Evolutionary conservation across 2,329 filamentous ascomycete species (phyloP).

Genomic region (Fusarium sp.): DNA sequence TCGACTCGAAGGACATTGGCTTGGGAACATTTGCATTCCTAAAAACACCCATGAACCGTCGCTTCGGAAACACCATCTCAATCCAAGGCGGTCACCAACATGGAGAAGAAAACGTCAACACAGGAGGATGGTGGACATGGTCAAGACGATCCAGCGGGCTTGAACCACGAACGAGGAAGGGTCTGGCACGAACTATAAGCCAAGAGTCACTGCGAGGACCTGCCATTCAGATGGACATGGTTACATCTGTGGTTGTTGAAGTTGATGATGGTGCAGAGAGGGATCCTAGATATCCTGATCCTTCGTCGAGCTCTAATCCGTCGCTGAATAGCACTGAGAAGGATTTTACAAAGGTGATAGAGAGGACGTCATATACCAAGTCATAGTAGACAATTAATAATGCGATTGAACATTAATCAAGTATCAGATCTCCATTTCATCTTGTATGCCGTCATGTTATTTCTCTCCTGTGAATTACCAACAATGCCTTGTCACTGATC

Average conservation of each 20-base stretch:
- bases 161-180: slow-evolving; percentile 16
- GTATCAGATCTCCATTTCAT: not conserved
- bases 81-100: slow-evolving; percentile 45
- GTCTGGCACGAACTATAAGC: slow-evolving; percentile 40
- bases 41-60: slow-evolving; percentile 50
- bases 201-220: slow-evolving; percentile 49
- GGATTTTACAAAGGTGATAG: slow-evolving; percentile 22
- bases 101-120: slow-evolving; percentile 10
- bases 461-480: not conserved
- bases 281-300: slow-evolving; percentile 40
- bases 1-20: slow-evolving; percentile 58
- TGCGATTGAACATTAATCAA: not conserved
- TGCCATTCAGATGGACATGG: slow-evolving; percentile 57
- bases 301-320: slow-evolving; percentile 35
- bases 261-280: slow-evolving; percentile 43
- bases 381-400: not conserved
- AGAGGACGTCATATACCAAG: slow-evolving; percentile 14
- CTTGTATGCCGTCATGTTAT: too few relatives aligned
- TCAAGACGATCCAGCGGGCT: slow-evolving; percentile 12
- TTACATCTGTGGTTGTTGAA: slow-evolving; percentile 56
- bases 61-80: slow-evolving; percentile 56
- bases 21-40: slow-evolving; percentile 64
- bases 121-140: slow-evolving; percentile 46
- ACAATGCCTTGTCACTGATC: not conserved
- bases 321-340: slow-evolving; percentile 45